Evolutionary conservation across 768 basidiomycete species (phyloP).

Genomic region (Harrya chromipes): DNA sequence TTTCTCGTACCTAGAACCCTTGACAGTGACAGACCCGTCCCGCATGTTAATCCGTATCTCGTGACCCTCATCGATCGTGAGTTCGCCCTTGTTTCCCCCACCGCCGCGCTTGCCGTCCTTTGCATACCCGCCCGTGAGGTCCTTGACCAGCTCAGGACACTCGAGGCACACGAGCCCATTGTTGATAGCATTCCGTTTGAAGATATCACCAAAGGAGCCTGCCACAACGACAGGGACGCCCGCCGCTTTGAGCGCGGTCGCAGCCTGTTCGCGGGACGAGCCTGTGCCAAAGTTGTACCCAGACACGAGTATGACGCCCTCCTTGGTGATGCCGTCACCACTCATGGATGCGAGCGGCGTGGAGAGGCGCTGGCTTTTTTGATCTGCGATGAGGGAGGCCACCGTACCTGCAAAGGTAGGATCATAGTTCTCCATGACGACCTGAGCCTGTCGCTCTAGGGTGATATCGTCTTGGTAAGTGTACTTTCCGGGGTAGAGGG

Average conservation of each 20-base stretch:
- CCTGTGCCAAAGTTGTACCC: constrained; percentile 99
- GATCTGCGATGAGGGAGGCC: constrained; percentile 42
- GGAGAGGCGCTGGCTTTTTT: constrained; percentile 18
- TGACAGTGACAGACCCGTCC: constrained; percentile 65
- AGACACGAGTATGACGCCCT: constrained; percentile 78
- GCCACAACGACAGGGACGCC: constrained; percentile 92
- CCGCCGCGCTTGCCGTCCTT: constrained; percentile 71
- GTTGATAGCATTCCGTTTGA: constrained; percentile 99
- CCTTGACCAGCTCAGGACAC: constrained; percentile 82
- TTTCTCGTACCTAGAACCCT: constrained; percentile 40
- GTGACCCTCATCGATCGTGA: constrained; percentile 78
- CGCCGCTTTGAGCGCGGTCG: constrained; percentile 92
- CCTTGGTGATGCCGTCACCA: constrained; percentile 33
- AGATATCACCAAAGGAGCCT: constrained; percentile 99
- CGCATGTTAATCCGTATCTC: constrained; percentile 62
- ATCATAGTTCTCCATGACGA: constrained; percentile 99
- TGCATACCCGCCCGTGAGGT: constrained; percentile 74
- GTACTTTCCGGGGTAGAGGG: constrained; percentile 98
- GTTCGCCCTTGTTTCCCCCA: constrained; percentile 77
- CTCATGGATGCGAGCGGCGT: constrained; percentile 7
- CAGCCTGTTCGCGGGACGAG: constrained; percentile 97
- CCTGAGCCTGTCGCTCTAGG: constrained; percentile 86
- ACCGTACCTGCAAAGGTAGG: constrained; percentile 76
- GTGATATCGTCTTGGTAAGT: constrained; percentile 99
- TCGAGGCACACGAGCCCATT: constrained; percentile 96